Base-by-base conservation (phyloP, 352 stramenopile genomes). In the Phytophthora sp. region DNA sequence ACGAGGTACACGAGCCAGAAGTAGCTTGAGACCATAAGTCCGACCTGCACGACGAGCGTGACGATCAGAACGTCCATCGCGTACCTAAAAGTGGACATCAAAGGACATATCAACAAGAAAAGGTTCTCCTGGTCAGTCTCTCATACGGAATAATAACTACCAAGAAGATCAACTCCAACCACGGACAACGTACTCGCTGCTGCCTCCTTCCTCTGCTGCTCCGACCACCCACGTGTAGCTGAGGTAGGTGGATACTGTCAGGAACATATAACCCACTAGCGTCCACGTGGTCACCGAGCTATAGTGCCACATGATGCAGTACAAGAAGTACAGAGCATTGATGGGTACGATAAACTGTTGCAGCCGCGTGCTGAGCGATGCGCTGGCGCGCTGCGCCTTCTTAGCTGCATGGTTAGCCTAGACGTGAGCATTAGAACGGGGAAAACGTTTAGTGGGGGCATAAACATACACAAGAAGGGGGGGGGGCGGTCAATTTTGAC, bases 51-150 rank as follows among this genome's bases (percentile, higher is more conserved):
- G 44, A 91, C 82, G 24, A 96, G 73, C 51, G 85, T 94, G 52
- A 96, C 58, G 59, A 95, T 69, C 45, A 96, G 61, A 42, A 96
- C 78, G 64, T 96, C 88, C 84, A 96, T 94, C 13, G 84, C 87
- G 45, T 95, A 91, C 45, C 81, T 76, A 63, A 56, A n/a, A 63
- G 30, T 80, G 57, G 7, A 20, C 13, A 27, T 18, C 44, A 44
- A 30, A 55, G 36, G 39, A 27, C 18, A 16, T 0, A 15, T 16
- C 39, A 29, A 33, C 7, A 33, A 33, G 29, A 9, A 65, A 54
- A 26, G 15, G 36, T 64, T 46, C 46, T 69, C 50, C 30, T 39
- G 44, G 30, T 76, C 1, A 71, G 49, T 66, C 38, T 64, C 29
- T 59, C 23, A 31, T 44, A 69, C 18, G 20, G 7, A 35, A 62